Evolutionary conservation across 2,329 filamentous ascomycete species (phyloP).

Genomic region (Neofusicoccum ribis): DNA sequence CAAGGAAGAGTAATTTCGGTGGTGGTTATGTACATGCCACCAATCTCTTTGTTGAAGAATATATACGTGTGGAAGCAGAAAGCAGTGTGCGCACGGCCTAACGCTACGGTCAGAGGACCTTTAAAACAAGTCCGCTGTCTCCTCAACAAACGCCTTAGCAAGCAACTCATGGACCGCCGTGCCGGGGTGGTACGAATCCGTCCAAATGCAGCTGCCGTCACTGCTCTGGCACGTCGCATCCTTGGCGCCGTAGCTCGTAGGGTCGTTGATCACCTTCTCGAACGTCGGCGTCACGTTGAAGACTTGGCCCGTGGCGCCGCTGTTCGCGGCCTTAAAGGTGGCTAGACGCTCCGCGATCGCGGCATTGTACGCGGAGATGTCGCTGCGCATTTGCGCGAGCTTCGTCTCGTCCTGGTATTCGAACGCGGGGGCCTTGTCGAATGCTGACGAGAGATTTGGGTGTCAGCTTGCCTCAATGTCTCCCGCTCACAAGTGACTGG

Average conservation of each 20-base stretch:
- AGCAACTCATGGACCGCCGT: conserved; percentile 20
- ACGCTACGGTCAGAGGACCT: too few species aligned
- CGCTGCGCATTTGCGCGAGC: conserved; percentile 8
- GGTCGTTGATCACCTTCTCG: conserved; percentile 45
- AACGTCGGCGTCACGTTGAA: conserved; percentile 47
- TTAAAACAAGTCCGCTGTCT: neutral
- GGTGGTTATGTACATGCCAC: too few species aligned
- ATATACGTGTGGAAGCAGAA: too few species aligned
- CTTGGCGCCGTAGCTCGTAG: conserved; percentile 43
- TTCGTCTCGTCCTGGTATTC: conserved; percentile 30
- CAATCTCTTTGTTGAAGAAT: too few species aligned
- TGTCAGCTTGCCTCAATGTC: conserved; percentile 22
- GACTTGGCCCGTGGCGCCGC: conserved; percentile 35
- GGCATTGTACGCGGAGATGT: conserved; percentile 44
- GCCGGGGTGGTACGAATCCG: conserved; percentile 33
- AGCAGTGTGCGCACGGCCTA: too few species aligned
- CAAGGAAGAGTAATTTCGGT: too few species aligned
- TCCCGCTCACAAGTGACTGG: neutral
- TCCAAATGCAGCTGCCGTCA: conserved; percentile 51
- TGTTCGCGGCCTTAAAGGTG: conserved; percentile 38
- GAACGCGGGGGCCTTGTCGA: conserved; percentile 25
- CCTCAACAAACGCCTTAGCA: conserved; percentile 1
- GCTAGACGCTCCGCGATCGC: conserved; percentile 31
- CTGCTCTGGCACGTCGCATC: conserved; percentile 46
- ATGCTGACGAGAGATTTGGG: conserved; percentile 22